phyloP scores from a whole-genome alignment of 2,329 filamentous ascomycete species.

The Epichloe bromicola region DNA sequence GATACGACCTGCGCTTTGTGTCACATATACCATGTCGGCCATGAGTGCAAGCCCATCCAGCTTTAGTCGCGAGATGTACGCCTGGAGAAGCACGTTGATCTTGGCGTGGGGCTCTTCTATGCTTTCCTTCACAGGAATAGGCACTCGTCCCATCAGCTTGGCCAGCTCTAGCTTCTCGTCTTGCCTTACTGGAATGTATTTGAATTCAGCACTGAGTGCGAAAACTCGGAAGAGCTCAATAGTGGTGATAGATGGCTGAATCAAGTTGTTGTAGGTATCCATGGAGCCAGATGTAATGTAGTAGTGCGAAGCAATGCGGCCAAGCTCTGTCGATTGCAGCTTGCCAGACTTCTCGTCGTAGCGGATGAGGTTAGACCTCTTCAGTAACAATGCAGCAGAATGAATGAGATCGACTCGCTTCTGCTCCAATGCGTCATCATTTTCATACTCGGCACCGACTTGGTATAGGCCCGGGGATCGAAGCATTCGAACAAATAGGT shows the following conservation, averaged over 20 bases:
- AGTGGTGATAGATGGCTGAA: conserved; percentile 82
- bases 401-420: conserved; percentile 96
- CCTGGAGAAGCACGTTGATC: conserved; percentile 94
- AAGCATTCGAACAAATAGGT: conserved; percentile 95
- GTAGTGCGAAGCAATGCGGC: conserved; percentile 93
- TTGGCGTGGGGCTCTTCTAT: conserved; percentile 95
- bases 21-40: conserved; percentile 98
- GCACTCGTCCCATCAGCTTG: conserved; percentile 78
- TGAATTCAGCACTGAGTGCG: conserved; percentile 92
- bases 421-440: conserved; percentile 83
- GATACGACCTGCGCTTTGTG: conserved; percentile 93
- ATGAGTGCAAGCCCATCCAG: conserved; percentile 89
- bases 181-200: conserved; percentile 94
- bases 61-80: conserved; percentile 89
- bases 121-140: conserved; percentile 93
- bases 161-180: conserved; percentile 95
- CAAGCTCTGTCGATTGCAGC: conserved; percentile 83
- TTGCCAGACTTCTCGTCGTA: conserved; percentile 91
- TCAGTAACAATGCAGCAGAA: conserved; percentile 76
- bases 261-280: conserved; percentile 91
- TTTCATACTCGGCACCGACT: conserved; percentile 89
- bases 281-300: conserved; percentile 96
- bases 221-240: conserved; percentile 97
- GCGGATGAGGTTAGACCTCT: conserved; percentile 79
- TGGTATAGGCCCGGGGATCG: conserved; percentile 90